Evolutionary conservation across 2,329 filamentous ascomycete species (phyloP), one percentile per base, ranked within the genome.

Genomic region (Beauveria bassiana): DNA sequence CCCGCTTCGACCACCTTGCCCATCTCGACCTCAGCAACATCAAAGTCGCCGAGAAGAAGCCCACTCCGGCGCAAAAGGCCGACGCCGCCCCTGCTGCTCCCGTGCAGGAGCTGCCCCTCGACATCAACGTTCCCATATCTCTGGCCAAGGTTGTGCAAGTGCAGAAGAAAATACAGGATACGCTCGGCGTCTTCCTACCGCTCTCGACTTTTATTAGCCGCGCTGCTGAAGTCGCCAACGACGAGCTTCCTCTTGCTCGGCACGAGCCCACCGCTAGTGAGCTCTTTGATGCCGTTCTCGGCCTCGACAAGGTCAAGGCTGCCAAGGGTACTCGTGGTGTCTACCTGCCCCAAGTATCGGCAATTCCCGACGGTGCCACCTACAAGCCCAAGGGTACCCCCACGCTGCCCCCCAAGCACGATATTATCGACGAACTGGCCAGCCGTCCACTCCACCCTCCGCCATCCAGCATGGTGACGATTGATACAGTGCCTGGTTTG

Each of bases 11-110:
- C 63, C 88, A 91, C 74, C 85, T 95, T 54, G 79, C 84, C 47
- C 91, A 96, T 74, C 86, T 99, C 59, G 93, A 99, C 73, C 85
- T 99, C 26, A 95, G 89, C 79, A 96, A 98, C 79, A 93, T 98
- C 79, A 96, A 96, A 79, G 78, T 93, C 63, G 88, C 87, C 53
- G 74, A 78, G 60, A 78, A 79, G 70, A 80, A 81, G 72, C 70
- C 68, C 53, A 68, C 68, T 40, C 64, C 75, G 40, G 70, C 77
- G 61, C 74, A 75, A 58, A 72, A 76, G 59, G 71, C 74, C 43
- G 71, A 73, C 24, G 71, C 75, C 34, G 71, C 74, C 8, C 70
- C 78, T 50, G 72, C 77, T 46, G 72, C 75, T 34, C 73, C 79
- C 16, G 71, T 80, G 12, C 75, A 80, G 42, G 71, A 79, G 62